Evolutionary conservation across 768 basidiomycete genomes (phyloP), one percentile per base, ranked within the genome.

Genomic region (Suillus decipiens): DNA sequence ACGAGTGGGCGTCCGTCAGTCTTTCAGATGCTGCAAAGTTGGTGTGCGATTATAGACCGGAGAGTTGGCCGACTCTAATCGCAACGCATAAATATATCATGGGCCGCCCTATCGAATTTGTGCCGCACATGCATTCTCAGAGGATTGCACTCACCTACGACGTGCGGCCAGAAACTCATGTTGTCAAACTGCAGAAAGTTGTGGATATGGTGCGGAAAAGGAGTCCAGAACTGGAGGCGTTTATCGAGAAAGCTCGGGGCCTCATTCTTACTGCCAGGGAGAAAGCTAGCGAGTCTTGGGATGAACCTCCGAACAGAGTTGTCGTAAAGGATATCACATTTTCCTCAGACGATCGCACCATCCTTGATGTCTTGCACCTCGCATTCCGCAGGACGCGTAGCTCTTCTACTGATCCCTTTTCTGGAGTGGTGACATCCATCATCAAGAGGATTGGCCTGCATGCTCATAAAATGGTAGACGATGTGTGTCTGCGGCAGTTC

Each of bases 41-140:
- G 41, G 65, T 89, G 28, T 70, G 75, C 61, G 66, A 73, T 42
- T 73, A 78, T 12, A 7, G 48, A 34, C 65, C 57, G 22, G 39
- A 63, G 58, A 63, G 66, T 34, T 61, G 56, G 58, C 79, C 85
- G 59, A 81, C 80, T n/a, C 72, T 75, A 48, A 67, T 84, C 37
- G 82, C 81, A 15, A 70, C 86, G 0, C 92, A 95, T 74, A 85
- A 84, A 63, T 82, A 83, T 66, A 77, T 95, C 66, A 86, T 93
- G 82, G 72, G 77, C 8, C 70, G 81, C 22, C 69, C 84, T 2
- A 51, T 77, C 10, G 75, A 83, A 41, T 96, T 88, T 67, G 71
- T 87, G 19, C 82, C 86, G 4, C 74, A 82, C 24, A 69, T 75
- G 12, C 67, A 74, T 50, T 68, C 74, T 31, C 89, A 89, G 70